phyloP scores from a whole-genome alignment of 192 early-diverging fungal genomes.

The Entophlyctis luteolus region DNA sequence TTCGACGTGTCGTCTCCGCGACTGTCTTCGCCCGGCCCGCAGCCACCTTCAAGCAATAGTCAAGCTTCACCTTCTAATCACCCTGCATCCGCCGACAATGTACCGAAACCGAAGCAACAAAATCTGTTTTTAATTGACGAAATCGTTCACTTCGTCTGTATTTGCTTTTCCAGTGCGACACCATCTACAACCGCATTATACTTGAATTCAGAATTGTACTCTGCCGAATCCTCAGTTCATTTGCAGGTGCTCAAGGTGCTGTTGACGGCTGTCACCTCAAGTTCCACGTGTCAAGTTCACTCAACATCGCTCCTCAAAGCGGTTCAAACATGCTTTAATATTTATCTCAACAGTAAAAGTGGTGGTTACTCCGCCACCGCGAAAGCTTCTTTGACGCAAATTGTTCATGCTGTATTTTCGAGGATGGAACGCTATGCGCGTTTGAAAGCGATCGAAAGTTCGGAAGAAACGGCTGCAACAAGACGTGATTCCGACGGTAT shows the following conservation, averaged over 20 bases:
- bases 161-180: slow-evolving; percentile 28
- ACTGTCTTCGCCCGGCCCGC: not conserved
- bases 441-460: slow-evolving; percentile 3
- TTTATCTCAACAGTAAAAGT: slow-evolving; percentile 40
- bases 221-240: slow-evolving; percentile 49
- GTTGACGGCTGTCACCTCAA: slow-evolving; percentile 51
- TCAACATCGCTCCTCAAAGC: slow-evolving; percentile 45
- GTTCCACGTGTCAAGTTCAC: slow-evolving; percentile 40
- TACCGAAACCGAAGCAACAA: slow-evolving; percentile 5
- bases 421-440: slow-evolving; percentile 52
- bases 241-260: slow-evolving; percentile 58
- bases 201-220: not conserved
- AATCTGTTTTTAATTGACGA: slow-evolving; percentile 54
- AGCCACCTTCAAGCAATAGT: not conserved
- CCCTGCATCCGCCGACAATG: not conserved
- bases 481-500: not conserved
- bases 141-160: slow-evolving; percentile 49
- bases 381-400: slow-evolving; percentile 56
- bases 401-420: slow-evolving; percentile 56
- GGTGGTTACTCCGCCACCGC: slow-evolving; percentile 48
- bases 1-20: slow-evolving; percentile 7
- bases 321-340: slow-evolving; percentile 52
- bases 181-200: slow-evolving; percentile 20
- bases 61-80: not conserved
- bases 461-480: not conserved